These are phyloP conservation scores for Elongisporangium prolatum DNA, from an alignment of 352 stramenopile species.

Conservation along the genomic window DNA sequence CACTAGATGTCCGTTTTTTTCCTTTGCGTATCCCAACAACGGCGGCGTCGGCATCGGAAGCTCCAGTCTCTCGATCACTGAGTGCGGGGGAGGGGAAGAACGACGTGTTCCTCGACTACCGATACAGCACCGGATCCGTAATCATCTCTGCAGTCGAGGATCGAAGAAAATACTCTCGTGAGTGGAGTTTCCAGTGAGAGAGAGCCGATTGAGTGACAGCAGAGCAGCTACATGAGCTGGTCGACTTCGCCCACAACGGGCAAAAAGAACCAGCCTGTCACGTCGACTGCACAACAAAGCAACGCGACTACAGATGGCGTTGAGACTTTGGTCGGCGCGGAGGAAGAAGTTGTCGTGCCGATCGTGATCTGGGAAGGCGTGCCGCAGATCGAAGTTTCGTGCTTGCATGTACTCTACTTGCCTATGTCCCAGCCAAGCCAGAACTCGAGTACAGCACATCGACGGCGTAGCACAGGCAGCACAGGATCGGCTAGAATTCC, in stretches of 20 bases:
- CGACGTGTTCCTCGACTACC: background rate
- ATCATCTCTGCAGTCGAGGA: background rate
- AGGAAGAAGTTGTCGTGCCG: conserved; percentile 50
- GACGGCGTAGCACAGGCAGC: background rate
- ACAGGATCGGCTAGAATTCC: conserved; percentile 17
- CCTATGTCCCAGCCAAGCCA: conserved; percentile 61
- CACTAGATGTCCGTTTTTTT: background rate
- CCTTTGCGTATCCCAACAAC: background rate
- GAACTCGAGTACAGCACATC: conserved; percentile 27
- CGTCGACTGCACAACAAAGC: background rate
- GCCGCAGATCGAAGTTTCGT: conserved; percentile 43
- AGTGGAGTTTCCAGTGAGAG: background rate
- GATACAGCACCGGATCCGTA: background rate
- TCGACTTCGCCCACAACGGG: background rate
- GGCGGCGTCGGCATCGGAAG: background rate
- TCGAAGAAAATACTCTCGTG: background rate
- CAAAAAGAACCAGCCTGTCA: background rate
- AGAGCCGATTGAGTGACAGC: background rate
- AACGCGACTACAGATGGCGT: background rate
- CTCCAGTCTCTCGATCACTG: background rate
- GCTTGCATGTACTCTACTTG: conserved; percentile 61
- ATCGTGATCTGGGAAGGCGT: conserved; percentile 67
- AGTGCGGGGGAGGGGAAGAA: background rate
- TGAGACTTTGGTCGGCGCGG: background rate
- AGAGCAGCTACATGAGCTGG: background rate